Base-by-base conservation (phyloP, 2,329 filamentous ascomycete genomes). In the Coniella vitis region DNA sequence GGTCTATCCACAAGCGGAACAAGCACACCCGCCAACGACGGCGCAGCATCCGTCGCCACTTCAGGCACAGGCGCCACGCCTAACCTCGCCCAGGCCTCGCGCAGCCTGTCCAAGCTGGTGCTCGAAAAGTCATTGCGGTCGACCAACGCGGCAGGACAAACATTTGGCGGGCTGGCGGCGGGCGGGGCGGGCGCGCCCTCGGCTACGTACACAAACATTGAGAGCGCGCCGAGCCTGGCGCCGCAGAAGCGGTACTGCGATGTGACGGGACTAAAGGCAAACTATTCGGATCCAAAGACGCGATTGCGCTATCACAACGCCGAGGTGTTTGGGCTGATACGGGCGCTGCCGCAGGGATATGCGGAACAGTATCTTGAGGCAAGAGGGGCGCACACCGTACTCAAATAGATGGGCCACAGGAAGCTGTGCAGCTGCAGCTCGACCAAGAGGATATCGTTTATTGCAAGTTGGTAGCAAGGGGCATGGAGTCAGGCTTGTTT, bases 281-380 rank as follows among this genome's bases (percentile, higher is more conserved):
- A 86, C 5, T 98, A 98, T 64, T 81, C 87, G 29, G 93, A 98
- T 64, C 94, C 93, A 3, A 98, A 98, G 77, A 95, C 90, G 35
- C 79, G 91, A 55, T 69, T 98, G 66, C 77, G 91, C 54, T 98
- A 98, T 68, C 87, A 95, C 67, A 85, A 98, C 66, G 86, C 81
- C 65, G 93, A 98, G 71, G 80, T 97, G 5, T 98, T 96, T 71
- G 80, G 78, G 3, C 79, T 90, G 36, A 85, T 98, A 51, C 81
- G 90, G 60, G 81, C 77, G 2, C 68, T 98, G 59, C 85, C 86
- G 4, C 90, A 93, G 64, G 85, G 87, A 19, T 83, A 84, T 13
- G 84, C 87, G 1, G 93, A 98, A 69, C 84, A 86, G 60, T 96
- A 93, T 64, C 73, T 98, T 45, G 91, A 93, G 60, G 85, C 89